Base-by-base conservation (phyloP, 2,329 filamentous ascomycete species). In the Herpotrichia juniperi region DNA sequence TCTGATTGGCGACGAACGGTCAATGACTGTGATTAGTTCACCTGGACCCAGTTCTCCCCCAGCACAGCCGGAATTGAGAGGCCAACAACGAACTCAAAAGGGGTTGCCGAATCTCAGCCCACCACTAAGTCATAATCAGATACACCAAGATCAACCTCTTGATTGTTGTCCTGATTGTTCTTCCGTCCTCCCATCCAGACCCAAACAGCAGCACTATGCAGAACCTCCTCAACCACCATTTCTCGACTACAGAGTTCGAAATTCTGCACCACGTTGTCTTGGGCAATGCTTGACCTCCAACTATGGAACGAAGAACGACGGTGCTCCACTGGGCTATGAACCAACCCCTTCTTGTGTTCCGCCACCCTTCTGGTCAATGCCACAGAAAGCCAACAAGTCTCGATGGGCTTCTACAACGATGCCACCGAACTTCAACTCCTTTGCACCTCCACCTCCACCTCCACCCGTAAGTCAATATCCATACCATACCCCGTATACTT, bases 1-100 rank as follows among this genome's bases (percentile, higher is more conserved):
- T 3, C 46, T 63, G 7, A 51, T 63, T 24, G 51, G 34, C 4
- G 32, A 42, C 12, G 17, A 44, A 5, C 42, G 30, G 11, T 7
- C 45, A 8, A 48, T 53, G 46, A 46, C 48, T 6, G 40, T 42
- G 10, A 16, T 48, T 12, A 2, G 43, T 40, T 28, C 49, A 12
- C 25, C 26, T n/a, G 34, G 47, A 17, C 17, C 40, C 28, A 28
- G 11, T 19, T 17, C 26, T 43, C 25, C 30, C 24, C n/a, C 39
- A 10, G 12, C 39, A 7, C 39, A 6, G n/a, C 6, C 39, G 26
- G 39, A 4, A 42, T 7, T 12, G 34, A 40, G 37, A 40, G 19
- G 21, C 21, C 37, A 25, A 14, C 22, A 25, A n/a, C 34, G 34
- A 17, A 7, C n/a, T 21, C 11, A 40, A 24, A n/a, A 40, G 3